Evolutionary conservation across 306 rosid genomes (phyloP).

Genomic region (Prunus mume): DNA sequence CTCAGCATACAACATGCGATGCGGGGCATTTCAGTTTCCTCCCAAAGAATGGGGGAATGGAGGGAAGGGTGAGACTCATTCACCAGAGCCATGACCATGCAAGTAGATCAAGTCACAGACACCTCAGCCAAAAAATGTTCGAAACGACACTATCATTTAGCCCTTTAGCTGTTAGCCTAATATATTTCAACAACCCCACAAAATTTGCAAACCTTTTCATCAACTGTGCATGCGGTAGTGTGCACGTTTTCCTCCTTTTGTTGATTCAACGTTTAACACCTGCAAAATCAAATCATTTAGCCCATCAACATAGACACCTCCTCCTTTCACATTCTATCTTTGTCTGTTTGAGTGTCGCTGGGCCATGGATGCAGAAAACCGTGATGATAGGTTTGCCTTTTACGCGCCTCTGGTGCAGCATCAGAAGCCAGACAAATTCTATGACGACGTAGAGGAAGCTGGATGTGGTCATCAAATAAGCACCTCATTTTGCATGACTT

Average conservation of each 20-base stretch:
- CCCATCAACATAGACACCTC: background rate
- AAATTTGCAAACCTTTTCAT: background rate
- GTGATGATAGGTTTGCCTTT: background rate
- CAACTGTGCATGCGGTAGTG: background rate
- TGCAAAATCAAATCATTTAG: background rate
- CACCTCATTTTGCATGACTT: constrained; percentile 5
- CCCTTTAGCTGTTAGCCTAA: background rate
- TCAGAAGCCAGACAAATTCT: background rate
- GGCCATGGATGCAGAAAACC: background rate
- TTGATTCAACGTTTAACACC: no score
- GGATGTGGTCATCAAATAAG: background rate
- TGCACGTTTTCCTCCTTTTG: background rate
- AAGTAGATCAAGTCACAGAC: background rate
- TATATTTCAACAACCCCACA: background rate
- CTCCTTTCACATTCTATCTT: background rate
- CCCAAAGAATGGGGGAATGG: background rate
- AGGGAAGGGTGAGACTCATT: background rate
- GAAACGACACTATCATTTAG: background rate
- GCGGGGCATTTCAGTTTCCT: background rate
- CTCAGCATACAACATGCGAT: background rate
- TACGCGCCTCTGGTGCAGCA: background rate
- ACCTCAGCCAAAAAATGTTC: background rate
- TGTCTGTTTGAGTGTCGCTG: background rate
- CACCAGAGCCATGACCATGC: background rate
- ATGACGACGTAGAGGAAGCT: background rate